These are phyloP conservation scores for Boeremia exigua DNA, from an alignment of 2,329 filamentous ascomycete species.

Conservation along the genomic window DNA sequence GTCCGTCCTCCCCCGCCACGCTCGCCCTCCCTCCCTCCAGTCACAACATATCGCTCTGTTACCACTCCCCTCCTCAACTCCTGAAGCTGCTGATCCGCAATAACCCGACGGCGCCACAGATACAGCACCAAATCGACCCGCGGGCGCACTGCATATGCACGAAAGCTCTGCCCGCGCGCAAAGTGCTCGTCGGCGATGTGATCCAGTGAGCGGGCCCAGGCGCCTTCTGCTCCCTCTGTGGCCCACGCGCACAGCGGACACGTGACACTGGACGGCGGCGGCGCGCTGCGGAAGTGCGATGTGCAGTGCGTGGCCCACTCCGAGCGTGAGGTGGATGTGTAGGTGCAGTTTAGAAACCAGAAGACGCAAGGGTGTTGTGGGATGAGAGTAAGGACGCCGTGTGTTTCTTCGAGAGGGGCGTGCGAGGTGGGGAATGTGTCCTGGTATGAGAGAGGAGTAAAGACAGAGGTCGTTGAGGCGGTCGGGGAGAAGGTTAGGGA, in stretches of 20 bases:
- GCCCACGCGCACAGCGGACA: slow-evolving; percentile 44
- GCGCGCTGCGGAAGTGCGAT: slow-evolving; percentile 42
- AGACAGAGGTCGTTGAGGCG: slow-evolving; percentile 29
- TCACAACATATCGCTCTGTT: no score
- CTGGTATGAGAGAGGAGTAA: slow-evolving; percentile 19
- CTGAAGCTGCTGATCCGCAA: slow-evolving; percentile 41
- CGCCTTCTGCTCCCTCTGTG: slow-evolving; percentile 13
- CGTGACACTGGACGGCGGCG: slow-evolving; percentile 35
- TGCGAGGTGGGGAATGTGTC: no score
- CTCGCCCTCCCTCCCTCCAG: no score
- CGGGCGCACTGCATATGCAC: slow-evolving; percentile 34
- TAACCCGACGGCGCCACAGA: slow-evolving; percentile 40
- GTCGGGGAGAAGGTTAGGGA: slow-evolving; percentile 33
- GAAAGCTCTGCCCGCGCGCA: slow-evolving; percentile 31
- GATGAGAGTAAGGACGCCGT: slow-evolving; percentile 32
- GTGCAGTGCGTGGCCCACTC: slow-evolving; percentile 43
- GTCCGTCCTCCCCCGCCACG: no score
- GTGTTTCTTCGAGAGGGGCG: slow-evolving; percentile 32
- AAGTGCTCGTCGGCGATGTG: slow-evolving; percentile 38
- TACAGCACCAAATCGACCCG: slow-evolving; percentile 40
- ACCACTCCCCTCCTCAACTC: slow-evolving; percentile 36
- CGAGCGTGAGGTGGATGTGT: slow-evolving; percentile 25
- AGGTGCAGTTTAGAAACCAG: slow-evolving; percentile 42
- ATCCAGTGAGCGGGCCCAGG: slow-evolving; percentile 36
- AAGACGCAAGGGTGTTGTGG: slow-evolving; percentile 35